phyloP scores from a whole-genome alignment of 2,329 filamentous ascomycete genomes.

The Pseudofabraea citricarpa region DNA sequence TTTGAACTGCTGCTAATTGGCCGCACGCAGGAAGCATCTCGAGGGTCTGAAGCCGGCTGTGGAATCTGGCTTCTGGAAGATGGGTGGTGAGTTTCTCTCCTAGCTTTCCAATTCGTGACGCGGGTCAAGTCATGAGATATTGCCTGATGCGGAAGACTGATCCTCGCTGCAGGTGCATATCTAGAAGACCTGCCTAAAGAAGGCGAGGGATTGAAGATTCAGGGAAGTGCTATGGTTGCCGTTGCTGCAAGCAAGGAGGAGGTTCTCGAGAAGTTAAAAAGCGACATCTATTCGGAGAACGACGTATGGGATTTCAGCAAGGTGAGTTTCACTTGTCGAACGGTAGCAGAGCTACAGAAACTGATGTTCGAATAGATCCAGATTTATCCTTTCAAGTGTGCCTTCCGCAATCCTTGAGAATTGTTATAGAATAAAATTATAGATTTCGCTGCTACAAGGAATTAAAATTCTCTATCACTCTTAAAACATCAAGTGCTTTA shows the following conservation, averaged over 20 bases:
- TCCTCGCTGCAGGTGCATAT: constrained; percentile 50
- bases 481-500: too few relatives aligned
- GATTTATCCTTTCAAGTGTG: constrained; percentile 45
- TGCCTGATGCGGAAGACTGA: not conserved
- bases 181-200: constrained; percentile 62
- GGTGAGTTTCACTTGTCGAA: constrained; percentile 28
- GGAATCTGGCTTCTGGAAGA: constrained; percentile 53
- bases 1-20: not conserved
- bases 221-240: constrained; percentile 44
- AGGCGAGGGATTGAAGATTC: constrained; percentile 54
- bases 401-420: constrained; percentile 22
- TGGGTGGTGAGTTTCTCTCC: constrained; percentile 39
- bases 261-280: constrained; percentile 58
- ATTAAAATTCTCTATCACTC: too few relatives aligned
- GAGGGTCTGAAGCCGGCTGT: constrained; percentile 44
- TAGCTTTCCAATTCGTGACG: not conserved
- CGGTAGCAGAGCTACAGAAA: not conserved
- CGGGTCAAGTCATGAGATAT: not conserved
- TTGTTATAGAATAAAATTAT: too few relatives aligned
- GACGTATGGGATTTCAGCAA: constrained; percentile 81
- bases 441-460: too few relatives aligned
- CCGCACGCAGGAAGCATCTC: constrained; percentile 20
- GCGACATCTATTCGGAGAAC: constrained; percentile 66
- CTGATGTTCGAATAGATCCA: constrained; percentile 33
- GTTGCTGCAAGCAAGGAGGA: constrained; percentile 65